phyloP scores from a whole-genome alignment of 306 rosid species.

The Sophora flavescens region DNA sequence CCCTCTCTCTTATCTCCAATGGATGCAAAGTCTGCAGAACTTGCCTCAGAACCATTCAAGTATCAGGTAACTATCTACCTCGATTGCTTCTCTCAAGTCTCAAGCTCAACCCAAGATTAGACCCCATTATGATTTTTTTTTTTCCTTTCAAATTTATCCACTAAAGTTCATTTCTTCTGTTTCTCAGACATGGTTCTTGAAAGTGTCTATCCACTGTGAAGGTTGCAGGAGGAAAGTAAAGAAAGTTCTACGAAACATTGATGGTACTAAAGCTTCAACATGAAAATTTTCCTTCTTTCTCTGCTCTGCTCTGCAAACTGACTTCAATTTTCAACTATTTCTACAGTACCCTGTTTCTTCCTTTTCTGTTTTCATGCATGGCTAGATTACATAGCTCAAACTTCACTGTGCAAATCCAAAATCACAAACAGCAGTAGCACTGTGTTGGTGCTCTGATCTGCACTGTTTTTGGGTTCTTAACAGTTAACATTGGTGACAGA shows the following conservation, averaged over 20 bases:
- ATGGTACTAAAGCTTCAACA: slow-evolving; percentile 59
- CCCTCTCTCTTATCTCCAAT: slow-evolving; percentile 42
- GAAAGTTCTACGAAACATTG: slow-evolving; percentile 80
- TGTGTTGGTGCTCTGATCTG: slow-evolving; percentile 6
- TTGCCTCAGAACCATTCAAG: slow-evolving; percentile 54
- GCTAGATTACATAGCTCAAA: slow-evolving; percentile 1
- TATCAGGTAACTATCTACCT: slow-evolving; percentile 54
- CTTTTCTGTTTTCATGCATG: slow-evolving; percentile 44
- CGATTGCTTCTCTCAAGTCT: neutral
- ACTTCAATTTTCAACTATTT: slow-evolving; percentile 37
- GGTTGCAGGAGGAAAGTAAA: slow-evolving; percentile 89
- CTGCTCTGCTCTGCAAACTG: slow-evolving; percentile 29
- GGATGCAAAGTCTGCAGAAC: slow-evolving; percentile 57
- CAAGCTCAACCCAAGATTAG: neutral
- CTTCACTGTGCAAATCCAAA: slow-evolving; percentile 31
- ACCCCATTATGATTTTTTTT: neutral
- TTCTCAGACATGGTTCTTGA: slow-evolving; percentile 57
- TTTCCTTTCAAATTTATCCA: neutral
- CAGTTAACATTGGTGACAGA: neutral
- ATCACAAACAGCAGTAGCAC: neutral
- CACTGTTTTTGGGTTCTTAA: slow-evolving; percentile 9
- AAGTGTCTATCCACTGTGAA: slow-evolving; percentile 81
- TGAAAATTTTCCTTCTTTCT: neutral
- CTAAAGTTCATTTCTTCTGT: slow-evolving; percentile 25
- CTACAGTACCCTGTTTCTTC: slow-evolving; percentile 3